These are phyloP conservation scores for Alopecurus myosuroides DNA, from an alignment of 176 grass and related monocot species.

Conservation along the genomic window DNA sequence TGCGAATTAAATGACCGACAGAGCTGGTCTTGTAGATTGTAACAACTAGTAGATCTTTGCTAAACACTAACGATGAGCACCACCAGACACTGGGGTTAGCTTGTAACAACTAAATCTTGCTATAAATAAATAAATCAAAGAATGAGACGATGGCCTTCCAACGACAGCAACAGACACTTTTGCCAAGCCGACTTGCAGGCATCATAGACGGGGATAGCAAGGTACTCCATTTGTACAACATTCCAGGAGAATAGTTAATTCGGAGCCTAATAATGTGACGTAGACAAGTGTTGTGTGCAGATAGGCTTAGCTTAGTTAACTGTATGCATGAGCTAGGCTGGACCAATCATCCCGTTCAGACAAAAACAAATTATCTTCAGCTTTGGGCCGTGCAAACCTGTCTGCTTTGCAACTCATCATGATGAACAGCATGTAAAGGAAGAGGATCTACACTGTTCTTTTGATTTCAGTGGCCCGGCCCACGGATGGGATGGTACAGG, in stretches of 20 bases:
- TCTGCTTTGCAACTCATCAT: background rate
- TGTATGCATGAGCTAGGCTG: background rate
- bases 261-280: background rate
- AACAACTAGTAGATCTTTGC: background rate
- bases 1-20: background rate
- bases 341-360: background rate
- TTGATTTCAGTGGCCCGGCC: background rate
- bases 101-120: background rate
- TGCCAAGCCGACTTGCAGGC: background rate
- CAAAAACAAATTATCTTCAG: no score
- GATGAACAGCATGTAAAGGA: background rate
- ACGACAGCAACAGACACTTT: background rate
- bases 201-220: background rate
- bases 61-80: background rate
- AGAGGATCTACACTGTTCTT: background rate
- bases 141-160: background rate
- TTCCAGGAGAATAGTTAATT: background rate
- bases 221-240: no score
- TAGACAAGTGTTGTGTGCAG: background rate
- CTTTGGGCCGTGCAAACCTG: background rate
- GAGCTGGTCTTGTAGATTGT: background rate
- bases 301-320: background rate
- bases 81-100: background rate
- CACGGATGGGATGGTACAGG: background rate
- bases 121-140: background rate